Evolutionary conservation across 306 rosid species (phyloP).

Genomic region (Cucurbita maxima): DNA sequence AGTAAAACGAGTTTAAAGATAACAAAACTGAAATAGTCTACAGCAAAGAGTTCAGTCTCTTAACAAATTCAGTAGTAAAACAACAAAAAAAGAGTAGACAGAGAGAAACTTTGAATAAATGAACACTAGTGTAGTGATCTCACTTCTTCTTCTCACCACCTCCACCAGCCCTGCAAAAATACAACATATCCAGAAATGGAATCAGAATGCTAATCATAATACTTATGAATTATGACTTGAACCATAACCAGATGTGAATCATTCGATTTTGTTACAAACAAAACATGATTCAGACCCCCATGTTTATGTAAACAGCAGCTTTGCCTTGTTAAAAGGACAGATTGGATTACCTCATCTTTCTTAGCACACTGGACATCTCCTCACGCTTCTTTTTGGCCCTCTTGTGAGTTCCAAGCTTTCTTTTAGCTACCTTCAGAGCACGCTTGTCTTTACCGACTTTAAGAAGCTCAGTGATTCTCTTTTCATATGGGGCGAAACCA

Average conservation of each 20-base stretch:
- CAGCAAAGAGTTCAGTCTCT: not conserved
- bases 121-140: not conserved
- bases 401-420: slow-evolving; percentile 77
- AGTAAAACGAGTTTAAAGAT: not conserved
- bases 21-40: not conserved
- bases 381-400: slow-evolving; percentile 85
- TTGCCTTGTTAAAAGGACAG: not conserved
- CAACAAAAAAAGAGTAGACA: not conserved
- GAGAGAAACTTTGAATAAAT: not conserved
- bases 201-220: not conserved
- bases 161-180: slow-evolving; percentile 68
- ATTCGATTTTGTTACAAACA: not conserved
- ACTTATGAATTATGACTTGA: not conserved
- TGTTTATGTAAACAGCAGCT: not conserved
- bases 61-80: not conserved
- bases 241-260: not conserved
- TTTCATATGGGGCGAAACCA: slow-evolving; percentile 79
- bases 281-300: not conserved
- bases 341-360: slow-evolving; percentile 61
- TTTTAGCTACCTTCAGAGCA: slow-evolving; percentile 63
- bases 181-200: not conserved
- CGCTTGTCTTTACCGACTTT: slow-evolving; percentile 87
- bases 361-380: slow-evolving; percentile 70
- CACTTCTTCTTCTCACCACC: slow-evolving; percentile 73
- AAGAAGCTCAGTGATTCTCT: slow-evolving; percentile 74